A percentile compares a stretch with the other conserved stretches of the same genome.
These are phyloP conservation scores for Salvia miltiorrhiza DNA, from an alignment of 257 asterid genomes.

Conservation along the genomic window DNA sequence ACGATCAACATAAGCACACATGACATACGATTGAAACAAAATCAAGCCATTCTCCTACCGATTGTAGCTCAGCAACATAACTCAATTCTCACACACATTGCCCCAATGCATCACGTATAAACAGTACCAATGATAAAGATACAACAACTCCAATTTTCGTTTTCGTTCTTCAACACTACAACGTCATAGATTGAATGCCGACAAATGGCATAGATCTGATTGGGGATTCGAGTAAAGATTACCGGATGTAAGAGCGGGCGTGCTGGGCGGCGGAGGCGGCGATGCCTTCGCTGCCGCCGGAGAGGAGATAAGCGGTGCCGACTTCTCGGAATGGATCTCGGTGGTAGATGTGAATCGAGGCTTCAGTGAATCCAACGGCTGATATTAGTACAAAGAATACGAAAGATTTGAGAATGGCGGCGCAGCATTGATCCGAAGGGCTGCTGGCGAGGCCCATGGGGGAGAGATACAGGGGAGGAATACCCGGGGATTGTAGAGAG, in stretches of 20 bases:
- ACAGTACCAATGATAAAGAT: neutral
- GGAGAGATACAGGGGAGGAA: slow-evolving; percentile 25
- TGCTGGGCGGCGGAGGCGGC: slow-evolving; percentile 37
- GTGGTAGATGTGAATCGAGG: slow-evolving; percentile 80
- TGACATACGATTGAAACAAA: slow-evolving; percentile 1
- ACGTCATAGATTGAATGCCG: slow-evolving; percentile 9
- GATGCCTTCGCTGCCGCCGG: slow-evolving; percentile 98
- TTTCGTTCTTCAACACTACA: neutral
- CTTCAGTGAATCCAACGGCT: slow-evolving; percentile 54
- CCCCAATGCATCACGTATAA: slow-evolving; percentile 11
- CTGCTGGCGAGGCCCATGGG: slow-evolving; percentile 57
- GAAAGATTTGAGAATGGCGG: slow-evolving; percentile 32
- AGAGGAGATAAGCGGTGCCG: slow-evolving; percentile 84
- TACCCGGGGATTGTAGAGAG: slow-evolving; percentile 34
- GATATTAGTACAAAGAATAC: slow-evolving; percentile 28
- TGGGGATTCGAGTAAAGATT: neutral
- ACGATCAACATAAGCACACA: neutral
- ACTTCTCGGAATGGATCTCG: slow-evolving; percentile 92
- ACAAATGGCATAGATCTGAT: slow-evolving; percentile 41
- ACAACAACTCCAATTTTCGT: neutral
- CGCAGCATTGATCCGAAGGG: slow-evolving; percentile 39
- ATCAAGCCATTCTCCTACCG: slow-evolving; percentile 7
- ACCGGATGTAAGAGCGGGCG: slow-evolving; percentile 88
- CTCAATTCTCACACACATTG: neutral
- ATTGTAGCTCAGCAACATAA: slow-evolving; percentile 20